Base-by-base conservation (phyloP, 495 filamentous ascomycete genomes). In the Xylaria telfairii region DNA sequence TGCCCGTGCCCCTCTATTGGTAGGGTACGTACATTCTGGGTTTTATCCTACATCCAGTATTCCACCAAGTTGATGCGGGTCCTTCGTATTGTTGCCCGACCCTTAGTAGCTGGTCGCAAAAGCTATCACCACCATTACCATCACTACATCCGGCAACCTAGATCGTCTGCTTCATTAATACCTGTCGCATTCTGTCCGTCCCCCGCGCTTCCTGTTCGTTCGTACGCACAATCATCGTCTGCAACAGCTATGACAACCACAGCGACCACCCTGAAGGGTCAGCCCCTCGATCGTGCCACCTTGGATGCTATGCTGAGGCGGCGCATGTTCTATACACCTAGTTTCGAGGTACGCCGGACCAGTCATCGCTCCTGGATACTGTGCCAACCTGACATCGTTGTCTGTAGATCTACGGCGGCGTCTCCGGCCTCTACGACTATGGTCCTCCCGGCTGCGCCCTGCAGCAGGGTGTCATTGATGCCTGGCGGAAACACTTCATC, bases 401-500 rank as follows among this genome's bases (percentile, higher is more conserved):
- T n/a, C 30, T 49, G 51, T 32, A 65, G 78, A 92, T 95, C 73
- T 98, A 98, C 77, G 92, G 92, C 76, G 93, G 93, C 77, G 91
- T 94, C 41, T 90, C 90, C 69, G 93, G 93, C 77, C 90, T 95
- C 26, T 96, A 90, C 80, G 93, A 96, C 75, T 94, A 92, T 81
- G 93, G 93, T 74, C 92, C 93, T 30, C 91, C 92, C 17, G 93
- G 93, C 68, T 93, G 91, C 76, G 86, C 92, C 41, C 83, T 95
- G 66, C 86, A 93, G 82, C 87, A 92, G 71, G 96, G 96, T 81
- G 91, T 99, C 76, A 84, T 97, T 75, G 95, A 98, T 74, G 72
- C 87, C 67, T 99, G 95, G 95, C 88, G 95, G 74, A 98, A 97
- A 81, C 93, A 96, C 79, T 96, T 96, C 75, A 87, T 96, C 47